Conservation (phyloP, 371 early-diverging fungal genomes). For the Rhizopus arrhizus region DNA sequence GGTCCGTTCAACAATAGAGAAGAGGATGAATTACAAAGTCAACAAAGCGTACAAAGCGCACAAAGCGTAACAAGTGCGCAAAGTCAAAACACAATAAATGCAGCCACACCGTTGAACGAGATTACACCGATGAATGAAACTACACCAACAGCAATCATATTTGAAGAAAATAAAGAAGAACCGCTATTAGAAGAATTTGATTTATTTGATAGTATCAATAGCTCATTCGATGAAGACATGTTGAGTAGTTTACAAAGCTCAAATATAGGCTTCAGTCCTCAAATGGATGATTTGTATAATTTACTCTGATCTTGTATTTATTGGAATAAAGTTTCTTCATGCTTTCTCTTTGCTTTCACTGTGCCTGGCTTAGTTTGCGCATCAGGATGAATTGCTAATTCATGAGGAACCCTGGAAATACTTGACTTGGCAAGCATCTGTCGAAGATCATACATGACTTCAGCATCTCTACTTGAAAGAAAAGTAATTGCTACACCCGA, state of each 20-base stretch:
- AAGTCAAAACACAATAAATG: neutral
- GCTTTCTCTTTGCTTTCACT: constrained; percentile 57
- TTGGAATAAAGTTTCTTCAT: constrained; percentile 65
- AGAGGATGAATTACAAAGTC: constrained; percentile 27
- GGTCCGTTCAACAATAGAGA: constrained; percentile 20
- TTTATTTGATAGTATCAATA: constrained; percentile 4
- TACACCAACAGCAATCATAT: neutral
- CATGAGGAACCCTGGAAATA: constrained; percentile 81
- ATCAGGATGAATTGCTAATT: constrained; percentile 85
- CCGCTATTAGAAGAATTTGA: constrained; percentile 4
- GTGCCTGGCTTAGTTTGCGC: constrained; percentile 72
- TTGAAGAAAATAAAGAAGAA: constrained; percentile 3
- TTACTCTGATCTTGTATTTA: constrained; percentile 15
- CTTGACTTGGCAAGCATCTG: constrained; percentile 85
- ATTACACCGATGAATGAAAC: constrained; percentile 5
- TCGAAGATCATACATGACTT: constrained; percentile 86
- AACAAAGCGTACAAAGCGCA: neutral
- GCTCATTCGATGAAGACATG: constrained; percentile 3
- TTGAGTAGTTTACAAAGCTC: constrained; percentile 2
- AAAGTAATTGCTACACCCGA: constrained; percentile 95
- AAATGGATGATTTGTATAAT: constrained; percentile 1
- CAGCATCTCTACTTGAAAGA: constrained; percentile 79
- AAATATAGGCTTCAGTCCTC: constrained; percentile 3
- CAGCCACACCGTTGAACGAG: constrained; percentile 1
- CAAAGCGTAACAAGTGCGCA: neutral